These are phyloP conservation scores for Russula virescens DNA, from an alignment of 768 basidiomycete genomes.

Conservation along the genomic window DNA sequence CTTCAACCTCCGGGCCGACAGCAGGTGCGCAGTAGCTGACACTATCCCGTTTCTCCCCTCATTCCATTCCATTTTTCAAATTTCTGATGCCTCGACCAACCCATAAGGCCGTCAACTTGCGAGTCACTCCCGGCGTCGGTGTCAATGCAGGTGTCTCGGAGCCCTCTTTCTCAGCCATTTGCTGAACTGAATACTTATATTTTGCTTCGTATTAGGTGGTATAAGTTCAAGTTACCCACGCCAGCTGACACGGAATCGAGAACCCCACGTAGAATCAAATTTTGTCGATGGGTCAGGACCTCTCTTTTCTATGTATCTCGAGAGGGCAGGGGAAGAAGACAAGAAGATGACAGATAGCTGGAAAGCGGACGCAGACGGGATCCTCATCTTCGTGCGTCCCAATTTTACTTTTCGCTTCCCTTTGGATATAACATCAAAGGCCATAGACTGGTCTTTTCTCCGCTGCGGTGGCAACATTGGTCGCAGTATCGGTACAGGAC, in stretches of 20 bases:
- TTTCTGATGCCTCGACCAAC: not conserved
- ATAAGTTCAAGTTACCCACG: not conserved
- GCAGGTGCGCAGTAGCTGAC: too few species aligned
- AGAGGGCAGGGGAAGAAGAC: not conserved
- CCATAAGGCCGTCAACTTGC: not conserved
- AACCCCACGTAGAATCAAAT: not conserved
- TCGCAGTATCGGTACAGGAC: not conserved
- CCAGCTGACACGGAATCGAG: not conserved
- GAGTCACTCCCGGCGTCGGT: not conserved
- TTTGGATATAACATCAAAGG: not conserved
- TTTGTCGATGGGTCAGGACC: not conserved
- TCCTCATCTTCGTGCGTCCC: not conserved
- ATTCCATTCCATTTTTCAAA: too few species aligned
- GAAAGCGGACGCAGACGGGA: not conserved
- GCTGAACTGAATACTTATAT: not conserved
- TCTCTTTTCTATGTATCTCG: not conserved
- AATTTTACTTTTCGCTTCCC: not conserved
- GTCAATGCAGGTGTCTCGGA: not conserved
- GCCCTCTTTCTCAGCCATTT: not conserved
- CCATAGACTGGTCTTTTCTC: slow-evolving; percentile 12
- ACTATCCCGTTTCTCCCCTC: too few species aligned
- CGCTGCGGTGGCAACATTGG: not conserved
- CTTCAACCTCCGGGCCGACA: too few species aligned
- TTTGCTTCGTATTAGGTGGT: not conserved
- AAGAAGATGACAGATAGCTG: not conserved